Percentiles rank a stretch among this genome's conserved stretches.
These are phyloP conservation scores for Fraxinus americana DNA, from an alignment of 257 asterid genomes.

Conservation along the genomic window DNA sequence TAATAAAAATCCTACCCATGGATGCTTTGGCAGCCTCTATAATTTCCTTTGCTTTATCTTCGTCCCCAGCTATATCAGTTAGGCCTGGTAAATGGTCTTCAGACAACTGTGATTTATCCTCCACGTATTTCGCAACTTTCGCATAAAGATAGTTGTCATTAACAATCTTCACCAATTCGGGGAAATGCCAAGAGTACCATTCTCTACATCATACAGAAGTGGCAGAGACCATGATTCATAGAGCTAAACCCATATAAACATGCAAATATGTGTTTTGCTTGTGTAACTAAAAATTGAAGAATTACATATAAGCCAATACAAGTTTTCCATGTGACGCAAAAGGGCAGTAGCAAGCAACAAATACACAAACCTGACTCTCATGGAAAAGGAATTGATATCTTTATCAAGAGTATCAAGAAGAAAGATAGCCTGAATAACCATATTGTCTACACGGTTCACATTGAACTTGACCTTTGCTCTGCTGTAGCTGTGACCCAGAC, in stretches of 20 bases:
- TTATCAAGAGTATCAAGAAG: conserved; percentile 94
- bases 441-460: conserved; percentile 95
- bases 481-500: conserved; percentile 94
- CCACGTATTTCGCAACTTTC: conserved; percentile 76
- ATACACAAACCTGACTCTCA: conserved; percentile 82
- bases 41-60: conserved; percentile 94
- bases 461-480: conserved; percentile 96
- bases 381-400: conserved; percentile 88
- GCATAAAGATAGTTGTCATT: conserved; percentile 93
- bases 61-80: conserved; percentile 82
- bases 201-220: conserved; percentile 53
- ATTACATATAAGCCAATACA: background rate
- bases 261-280: background rate
- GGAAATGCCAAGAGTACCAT: conserved; percentile 99
- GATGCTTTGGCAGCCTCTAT: conserved; percentile 98
- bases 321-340: background rate
- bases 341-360: background rate
- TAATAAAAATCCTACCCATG: conserved; percentile 62
- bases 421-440: conserved; percentile 97
- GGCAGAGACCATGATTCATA: conserved; percentile 2
- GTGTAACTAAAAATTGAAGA: background rate
- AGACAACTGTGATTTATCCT: conserved; percentile 72
- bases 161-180: conserved; percentile 81
- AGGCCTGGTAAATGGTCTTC: conserved; percentile 66
- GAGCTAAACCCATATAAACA: background rate